Evolutionary conservation across 2,329 filamentous ascomycete species (phyloP).

Genomic region (Ophiosphaerella korrae): DNA sequence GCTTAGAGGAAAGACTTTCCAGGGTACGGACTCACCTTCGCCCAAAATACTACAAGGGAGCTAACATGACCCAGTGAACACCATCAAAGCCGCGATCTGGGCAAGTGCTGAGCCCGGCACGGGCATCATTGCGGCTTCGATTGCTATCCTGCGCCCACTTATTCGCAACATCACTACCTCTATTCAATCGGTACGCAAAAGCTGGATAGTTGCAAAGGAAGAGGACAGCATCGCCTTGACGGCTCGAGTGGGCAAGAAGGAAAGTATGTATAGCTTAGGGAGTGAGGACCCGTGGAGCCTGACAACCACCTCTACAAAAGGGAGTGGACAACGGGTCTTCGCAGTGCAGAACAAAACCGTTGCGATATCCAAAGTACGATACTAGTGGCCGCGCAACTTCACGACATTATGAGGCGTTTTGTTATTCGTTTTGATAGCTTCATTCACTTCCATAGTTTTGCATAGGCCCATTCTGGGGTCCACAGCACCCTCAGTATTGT

Average conservation of each 20-base stretch:
- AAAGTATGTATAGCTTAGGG: conserved; percentile 8
- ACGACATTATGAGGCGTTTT: not conserved
- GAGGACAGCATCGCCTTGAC: conserved; percentile 25
- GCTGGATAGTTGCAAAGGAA: conserved; percentile 2
- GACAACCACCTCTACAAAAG: conserved; percentile 20
- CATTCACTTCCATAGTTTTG: too few relatives aligned
- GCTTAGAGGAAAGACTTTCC: conserved; percentile 6
- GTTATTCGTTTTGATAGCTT: not conserved
- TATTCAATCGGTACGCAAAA: conserved; percentile 22
- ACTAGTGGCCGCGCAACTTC: not conserved
- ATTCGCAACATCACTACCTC: conserved; percentile 38
- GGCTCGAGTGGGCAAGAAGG: conserved; percentile 9
- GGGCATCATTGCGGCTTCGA: conserved; percentile 56
- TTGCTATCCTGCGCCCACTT: conserved; percentile 54
- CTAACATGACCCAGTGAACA: conserved; percentile 23
- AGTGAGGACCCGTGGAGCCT: conserved; percentile 27
- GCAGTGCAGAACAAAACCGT: conserved; percentile 11
- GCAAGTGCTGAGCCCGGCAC: conserved; percentile 57
- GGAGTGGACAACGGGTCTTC: conserved; percentile 16
- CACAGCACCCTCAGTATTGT: too few relatives aligned
- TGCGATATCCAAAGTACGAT: not conserved
- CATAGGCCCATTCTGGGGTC: too few relatives aligned
- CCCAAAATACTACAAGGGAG: too few relatives aligned
- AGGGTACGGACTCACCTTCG: too few relatives aligned
- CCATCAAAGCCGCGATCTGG: conserved; percentile 51